A percentile compares a stretch with the other conserved stretches of the same genome.
These are phyloP conservation scores for Anisodus acutangulus DNA, from an alignment of 257 asterid genomes.

Conservation along the genomic window DNA sequence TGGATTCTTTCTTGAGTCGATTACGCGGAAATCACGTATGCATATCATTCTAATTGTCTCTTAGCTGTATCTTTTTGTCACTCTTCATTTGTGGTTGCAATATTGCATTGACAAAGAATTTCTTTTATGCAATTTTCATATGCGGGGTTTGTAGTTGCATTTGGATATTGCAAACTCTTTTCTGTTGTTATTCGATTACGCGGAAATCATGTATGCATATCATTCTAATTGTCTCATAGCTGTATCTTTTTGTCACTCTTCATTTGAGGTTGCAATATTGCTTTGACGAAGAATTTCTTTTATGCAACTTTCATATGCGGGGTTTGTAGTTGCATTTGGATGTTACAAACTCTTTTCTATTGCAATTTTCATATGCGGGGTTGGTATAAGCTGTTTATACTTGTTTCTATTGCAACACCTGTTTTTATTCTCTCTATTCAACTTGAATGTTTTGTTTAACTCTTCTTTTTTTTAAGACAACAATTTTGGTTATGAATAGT, in stretches of 20 bases:
- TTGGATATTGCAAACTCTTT: slow-evolving; percentile 18
- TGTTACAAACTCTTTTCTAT: slow-evolving; percentile 2
- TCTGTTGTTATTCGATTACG: slow-evolving; percentile 28
- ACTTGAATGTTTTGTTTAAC: not conserved
- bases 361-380: not conserved
- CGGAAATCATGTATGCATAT: slow-evolving; percentile 65
- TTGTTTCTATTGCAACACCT: slow-evolving; percentile 20
- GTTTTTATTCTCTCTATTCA: not conserved
- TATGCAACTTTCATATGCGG: not conserved
- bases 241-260: not conserved
- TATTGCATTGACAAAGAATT: slow-evolving; percentile 4
- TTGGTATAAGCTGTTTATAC: not conserved
- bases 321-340: not conserved
- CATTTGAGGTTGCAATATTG: slow-evolving; percentile 22
- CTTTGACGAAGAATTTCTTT: not conserved
- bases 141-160: not conserved
- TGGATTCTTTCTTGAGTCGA: slow-evolving; percentile 85
- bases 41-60: not conserved
- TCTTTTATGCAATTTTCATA: slow-evolving; percentile 17
- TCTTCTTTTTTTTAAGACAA: not conserved
- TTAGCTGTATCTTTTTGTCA: not conserved
- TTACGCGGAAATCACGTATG: slow-evolving; percentile 77
- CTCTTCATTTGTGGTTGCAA: slow-evolving; percentile 4
- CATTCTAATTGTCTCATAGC: not conserved
- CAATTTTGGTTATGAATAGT: slow-evolving; percentile 19